Evolutionary conservation across 2,329 filamentous ascomycete genomes (phyloP).

Genomic region (Pseudofabraea citricarpa): DNA sequence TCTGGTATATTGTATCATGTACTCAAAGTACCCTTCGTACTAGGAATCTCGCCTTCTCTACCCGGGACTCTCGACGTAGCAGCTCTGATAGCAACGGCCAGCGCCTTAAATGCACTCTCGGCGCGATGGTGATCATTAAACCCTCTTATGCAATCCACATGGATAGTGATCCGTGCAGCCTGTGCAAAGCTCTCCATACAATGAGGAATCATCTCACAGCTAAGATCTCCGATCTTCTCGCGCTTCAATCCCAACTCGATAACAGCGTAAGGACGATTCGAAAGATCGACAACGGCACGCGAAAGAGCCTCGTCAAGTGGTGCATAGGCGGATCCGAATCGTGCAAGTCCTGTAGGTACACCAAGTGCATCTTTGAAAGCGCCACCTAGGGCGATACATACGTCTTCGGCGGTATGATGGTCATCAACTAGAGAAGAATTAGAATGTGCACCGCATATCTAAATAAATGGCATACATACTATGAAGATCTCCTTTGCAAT

Average conservation of each 20-base stretch:
- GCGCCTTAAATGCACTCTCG: conserved; percentile 94
- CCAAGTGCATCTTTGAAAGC: conserved; percentile 81
- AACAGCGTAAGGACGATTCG: conserved; percentile 83
- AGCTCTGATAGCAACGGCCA: conserved; percentile 78
- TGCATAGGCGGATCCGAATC: conserved; percentile 88
- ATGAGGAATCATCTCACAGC: conserved; percentile 96
- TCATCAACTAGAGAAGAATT: conserved; percentile 68
- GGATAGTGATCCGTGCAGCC: conserved; percentile 83
- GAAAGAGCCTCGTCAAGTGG: conserved; percentile 94
- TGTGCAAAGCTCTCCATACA: conserved; percentile 92
- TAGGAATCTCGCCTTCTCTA: conserved; percentile 87
- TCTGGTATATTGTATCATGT: conserved; percentile 31
- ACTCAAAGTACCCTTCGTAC: conserved; percentile 88
- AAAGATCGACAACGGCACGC: conserved; percentile 89
- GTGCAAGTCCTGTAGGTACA: conserved; percentile 72
- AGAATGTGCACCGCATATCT: conserved; percentile 5
- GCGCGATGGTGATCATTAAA: conserved; percentile 95
- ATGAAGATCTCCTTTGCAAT: conserved; percentile 84
- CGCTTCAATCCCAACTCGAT: conserved; percentile 79
- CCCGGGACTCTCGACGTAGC: conserved; percentile 73
- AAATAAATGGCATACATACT: conserved; percentile 49
- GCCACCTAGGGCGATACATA: conserved; percentile 82
- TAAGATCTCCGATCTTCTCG: conserved; percentile 91
- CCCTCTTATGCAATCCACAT: conserved; percentile 87
- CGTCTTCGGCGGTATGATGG: conserved; percentile 96